Conservation (phyloP, 306 rosid genomes). For the Ormosia semicastrata region DNA sequence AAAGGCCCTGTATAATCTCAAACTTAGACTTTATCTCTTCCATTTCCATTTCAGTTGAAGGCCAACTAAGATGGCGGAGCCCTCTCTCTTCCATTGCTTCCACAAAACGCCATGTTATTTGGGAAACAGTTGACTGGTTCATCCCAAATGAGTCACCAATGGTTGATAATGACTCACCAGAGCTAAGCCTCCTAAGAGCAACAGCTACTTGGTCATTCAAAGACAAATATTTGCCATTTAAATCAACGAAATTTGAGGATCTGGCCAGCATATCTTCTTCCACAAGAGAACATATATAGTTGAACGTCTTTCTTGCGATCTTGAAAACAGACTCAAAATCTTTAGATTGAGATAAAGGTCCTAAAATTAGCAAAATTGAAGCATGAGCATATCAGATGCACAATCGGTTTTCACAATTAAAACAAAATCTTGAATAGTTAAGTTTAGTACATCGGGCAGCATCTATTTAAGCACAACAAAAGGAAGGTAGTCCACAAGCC, state of each 20-base stretch:
- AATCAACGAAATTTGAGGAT: constrained; percentile 45
- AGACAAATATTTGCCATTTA: constrained; percentile 61
- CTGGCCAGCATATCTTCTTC: constrained; percentile 63
- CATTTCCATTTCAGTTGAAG: constrained; percentile 65
- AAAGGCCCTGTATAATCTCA: constrained; percentile 61
- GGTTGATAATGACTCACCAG: constrained; percentile 74
- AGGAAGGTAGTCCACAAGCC: background rate
- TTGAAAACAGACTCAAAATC: constrained; percentile 76
- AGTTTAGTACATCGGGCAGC: background rate
- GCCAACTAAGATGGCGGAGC: constrained; percentile 79
- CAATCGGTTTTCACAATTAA: constrained; percentile 8
- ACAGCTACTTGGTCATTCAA: constrained; percentile 82
- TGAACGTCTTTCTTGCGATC: constrained; percentile 79
- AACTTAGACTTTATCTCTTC: constrained; percentile 66
- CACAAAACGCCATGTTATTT: constrained; percentile 85
- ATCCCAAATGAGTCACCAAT: constrained; percentile 72
- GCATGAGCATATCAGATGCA: background rate
- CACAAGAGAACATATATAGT: constrained; percentile 82
- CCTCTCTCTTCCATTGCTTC: constrained; percentile 91
- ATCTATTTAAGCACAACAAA: background rate
- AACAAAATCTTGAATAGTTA: background rate
- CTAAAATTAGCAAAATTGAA: constrained; percentile 43
- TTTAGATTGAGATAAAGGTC: constrained; percentile 60
- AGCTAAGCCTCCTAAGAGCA: constrained; percentile 87
- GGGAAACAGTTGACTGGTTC: constrained; percentile 83